Evolutionary conservation across 352 stramenopile species (phyloP), one percentile per base, ranked within the genome.

Genomic region (Phytophthora capsici): DNA sequence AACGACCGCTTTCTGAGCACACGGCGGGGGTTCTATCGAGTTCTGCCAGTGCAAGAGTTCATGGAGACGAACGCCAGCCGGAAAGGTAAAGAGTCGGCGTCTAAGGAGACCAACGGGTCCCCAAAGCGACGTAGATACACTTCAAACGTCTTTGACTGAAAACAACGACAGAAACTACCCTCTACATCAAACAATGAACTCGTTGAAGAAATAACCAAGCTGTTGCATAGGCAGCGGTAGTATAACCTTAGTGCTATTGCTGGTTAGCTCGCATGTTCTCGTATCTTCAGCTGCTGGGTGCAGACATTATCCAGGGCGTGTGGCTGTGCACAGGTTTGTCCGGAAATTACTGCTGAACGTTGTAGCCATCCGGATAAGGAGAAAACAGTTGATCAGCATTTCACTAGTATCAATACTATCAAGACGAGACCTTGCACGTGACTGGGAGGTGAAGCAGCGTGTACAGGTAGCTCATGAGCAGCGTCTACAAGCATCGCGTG

Each of bases 1-100:
- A 68, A 67, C 45, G 58, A 74, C 23, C 63, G 69, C 30, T 71
- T 80, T 57, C 46, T 88, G 45, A 76, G 77, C 54, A 61, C 59
- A 1, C 71, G 77, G 13, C 65, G 67, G 3, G 77, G 79, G 19
- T 86, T 86, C 57, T 75, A 73, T 54, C 69, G 44, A 9, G 62
- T 69, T 43, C 26, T 88, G 28, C 73, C 77, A 8, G 49, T 80
- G 16, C 55, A 76, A 30, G 52, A 83, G 26, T 30, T 59, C 22
- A 41, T 72, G n/a, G 69, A 73, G 22, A 53, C 43, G 22, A 49
- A 23, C 32, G 32, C 56, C 2, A 9, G 38, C 37, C 56, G 34
- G 14, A 19, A 19, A 4, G 40, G 37, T 43, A 40, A 38, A 48
- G 47, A 64, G 10, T 12, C 16, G 25, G 5, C 10, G 8, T 16